Evolutionary conservation across 139 green algal species (phyloP).

Genomic region (Micromonas pusilla): DNA sequence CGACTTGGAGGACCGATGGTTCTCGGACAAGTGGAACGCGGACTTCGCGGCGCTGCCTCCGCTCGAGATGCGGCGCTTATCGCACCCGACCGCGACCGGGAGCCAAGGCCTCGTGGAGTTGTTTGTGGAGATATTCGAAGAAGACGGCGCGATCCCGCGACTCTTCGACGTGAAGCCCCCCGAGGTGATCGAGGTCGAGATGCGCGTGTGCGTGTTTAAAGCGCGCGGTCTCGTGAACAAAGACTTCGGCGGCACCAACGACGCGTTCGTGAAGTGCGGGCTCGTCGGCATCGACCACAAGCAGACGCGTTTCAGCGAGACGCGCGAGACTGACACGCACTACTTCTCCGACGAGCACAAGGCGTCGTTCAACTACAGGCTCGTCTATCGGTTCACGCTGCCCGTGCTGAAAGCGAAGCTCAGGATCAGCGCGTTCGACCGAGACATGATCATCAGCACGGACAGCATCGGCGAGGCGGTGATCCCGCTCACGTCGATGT

Average conservation of each 20-base stretch:
- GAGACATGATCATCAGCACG: neutral
- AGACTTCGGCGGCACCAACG: constrained; percentile 19
- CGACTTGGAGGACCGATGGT: constrained; percentile 16
- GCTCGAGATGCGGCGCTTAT: neutral
- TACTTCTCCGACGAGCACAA: constrained; percentile 6
- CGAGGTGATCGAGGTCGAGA: constrained; percentile 9
- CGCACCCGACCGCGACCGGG: neutral
- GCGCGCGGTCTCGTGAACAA: constrained; percentile 23
- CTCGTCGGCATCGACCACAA: constrained; percentile 14
- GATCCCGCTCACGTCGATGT: constrained; percentile 2
- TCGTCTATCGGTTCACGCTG: constrained; percentile 1
- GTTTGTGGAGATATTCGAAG: constrained; percentile 17
- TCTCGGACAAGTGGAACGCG: neutral
- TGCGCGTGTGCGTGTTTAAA: neutral
- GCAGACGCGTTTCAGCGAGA: constrained; percentile 7
- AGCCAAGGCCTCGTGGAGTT: constrained; percentile 12
- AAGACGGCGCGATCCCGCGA: neutral
- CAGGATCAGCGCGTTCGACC: constrained; percentile 10
- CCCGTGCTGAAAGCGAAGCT: neutral
- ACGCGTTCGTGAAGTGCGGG: constrained; percentile 8
- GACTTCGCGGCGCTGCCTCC: neutral
- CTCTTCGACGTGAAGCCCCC: neutral
- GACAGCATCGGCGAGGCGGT: constrained; percentile 13
- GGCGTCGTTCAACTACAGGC: constrained; percentile 23
- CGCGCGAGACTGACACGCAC: constrained; percentile 23